A percentile compares a stretch with the other conserved stretches of the same genome.
Conservation (phyloP, 176 grass and related monocot species). For the Sorghum bicolor region Sorghum_bicolor_NCBIv3 NC_012873.2:67533501-67534000, state of each 20-base stretch:
- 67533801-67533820: neutral
- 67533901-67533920: neutral
- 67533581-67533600: conserved; percentile 41
- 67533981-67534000: neutral
- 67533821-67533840: neutral
- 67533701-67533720: conserved; percentile 52
- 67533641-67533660: conserved; percentile 30
- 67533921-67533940: neutral
- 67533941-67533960: no score
- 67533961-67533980: neutral
- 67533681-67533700: conserved; percentile 65
- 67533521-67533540: conserved; percentile 47
- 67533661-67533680: conserved; percentile 57
- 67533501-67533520: conserved; percentile 84
- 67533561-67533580: conserved; percentile 72
- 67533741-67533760: conserved; percentile 67
- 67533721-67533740: conserved; percentile 63
- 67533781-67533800: conserved; percentile 34
- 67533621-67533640: conserved; percentile 47
- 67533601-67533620: conserved; percentile 73
- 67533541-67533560: conserved; percentile 56
- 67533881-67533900: neutral
- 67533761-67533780: conserved; percentile 29
- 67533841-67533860: neutral
- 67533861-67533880: neutral